phyloP scores from a whole-genome alignment of 306 rosid genomes.

The Acmispon strigosus region DNA sequence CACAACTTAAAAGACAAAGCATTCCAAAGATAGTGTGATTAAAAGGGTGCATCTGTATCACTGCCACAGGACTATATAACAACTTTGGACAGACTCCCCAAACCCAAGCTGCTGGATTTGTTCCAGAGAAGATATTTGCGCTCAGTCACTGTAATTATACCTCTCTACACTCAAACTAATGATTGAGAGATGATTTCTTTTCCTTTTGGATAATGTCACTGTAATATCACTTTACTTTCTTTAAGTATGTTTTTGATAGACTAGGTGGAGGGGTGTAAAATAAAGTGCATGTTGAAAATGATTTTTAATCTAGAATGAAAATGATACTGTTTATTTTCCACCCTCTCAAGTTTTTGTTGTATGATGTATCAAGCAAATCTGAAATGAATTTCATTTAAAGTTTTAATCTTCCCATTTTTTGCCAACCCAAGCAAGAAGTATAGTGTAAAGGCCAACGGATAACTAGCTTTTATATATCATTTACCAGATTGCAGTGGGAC shows the following conservation, averaged over 20 bases:
- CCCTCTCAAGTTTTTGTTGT: background rate
- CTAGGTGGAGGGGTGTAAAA: background rate
- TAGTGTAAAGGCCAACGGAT: background rate
- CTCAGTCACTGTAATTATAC: constrained; percentile 51
- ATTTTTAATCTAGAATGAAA: background rate
- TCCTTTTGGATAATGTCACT: background rate
- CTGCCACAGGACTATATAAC: constrained; percentile 59
- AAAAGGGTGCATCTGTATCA: constrained; percentile 1
- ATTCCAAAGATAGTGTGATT: background rate
- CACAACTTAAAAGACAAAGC: background rate
- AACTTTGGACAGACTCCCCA: constrained; percentile 65
- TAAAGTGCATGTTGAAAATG: too few species aligned
- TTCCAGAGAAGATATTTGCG: constrained; percentile 69
- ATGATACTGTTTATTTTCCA: background rate
- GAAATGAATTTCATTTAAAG: background rate
- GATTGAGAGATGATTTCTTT: background rate
- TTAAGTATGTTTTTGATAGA: background rate
- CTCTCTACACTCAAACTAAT: constrained; percentile 10
- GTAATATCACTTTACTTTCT: background rate
- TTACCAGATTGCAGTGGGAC: constrained; percentile 75
- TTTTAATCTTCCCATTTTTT: background rate
- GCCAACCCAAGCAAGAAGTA: background rate
- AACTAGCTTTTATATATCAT: background rate
- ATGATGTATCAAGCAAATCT: background rate
- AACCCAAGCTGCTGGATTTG: constrained; percentile 66